Evolutionary conservation across 2,329 filamentous ascomycete genomes (phyloP).

Genomic region (Trichoderma afroharzianum): DNA sequence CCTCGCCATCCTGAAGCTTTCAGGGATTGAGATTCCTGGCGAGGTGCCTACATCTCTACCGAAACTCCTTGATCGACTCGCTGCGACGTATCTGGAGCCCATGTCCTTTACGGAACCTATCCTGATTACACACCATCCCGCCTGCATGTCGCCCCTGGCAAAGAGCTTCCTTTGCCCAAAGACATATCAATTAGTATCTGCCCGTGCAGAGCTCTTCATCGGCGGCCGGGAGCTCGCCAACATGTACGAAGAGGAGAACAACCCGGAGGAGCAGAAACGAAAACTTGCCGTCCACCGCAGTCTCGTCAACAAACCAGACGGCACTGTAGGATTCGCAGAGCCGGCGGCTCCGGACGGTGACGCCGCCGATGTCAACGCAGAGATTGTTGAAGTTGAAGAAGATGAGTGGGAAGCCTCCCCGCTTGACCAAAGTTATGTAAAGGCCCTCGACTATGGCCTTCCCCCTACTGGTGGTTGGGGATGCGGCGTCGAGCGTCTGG

Average conservation of each 20-base stretch:
- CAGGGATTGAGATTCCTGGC: conserved; percentile 62
- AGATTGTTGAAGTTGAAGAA: conserved; percentile 26
- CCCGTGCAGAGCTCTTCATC: conserved; percentile 82
- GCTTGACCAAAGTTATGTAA: conserved; percentile 77
- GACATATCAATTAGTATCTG: conserved; percentile 70
- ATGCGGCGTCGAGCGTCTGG: conserved; percentile 83
- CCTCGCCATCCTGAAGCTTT: conserved; percentile 50
- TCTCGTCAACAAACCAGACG: conserved; percentile 35
- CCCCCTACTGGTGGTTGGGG: conserved; percentile 98
- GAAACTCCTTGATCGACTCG: conserved; percentile 76
- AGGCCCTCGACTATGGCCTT: conserved; percentile 80
- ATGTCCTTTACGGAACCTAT: conserved; percentile 64
- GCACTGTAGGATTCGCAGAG: conserved; percentile 30
- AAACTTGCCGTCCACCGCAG: conserved; percentile 66
- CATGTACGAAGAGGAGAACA: conserved; percentile 98
- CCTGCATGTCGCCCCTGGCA: conserved; percentile 84
- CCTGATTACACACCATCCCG: conserved; percentile 86
- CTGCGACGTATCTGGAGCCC: conserved; percentile 73
- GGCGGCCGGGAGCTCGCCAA: conserved; percentile 81
- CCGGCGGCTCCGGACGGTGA: conserved; percentile 37
- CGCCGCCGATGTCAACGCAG: conserved; percentile 16
- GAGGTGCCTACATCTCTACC: conserved; percentile 57
- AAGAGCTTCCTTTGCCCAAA: conserved; percentile 74
- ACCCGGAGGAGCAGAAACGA: conserved; percentile 75
- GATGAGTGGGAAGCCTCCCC: conserved; percentile 44